A percentile compares a stretch with the other conserved stretches of the same genome.
Evolutionary conservation across 306 rosid genomes (phyloP).

Genomic region (Quercus mongolica): DNA sequence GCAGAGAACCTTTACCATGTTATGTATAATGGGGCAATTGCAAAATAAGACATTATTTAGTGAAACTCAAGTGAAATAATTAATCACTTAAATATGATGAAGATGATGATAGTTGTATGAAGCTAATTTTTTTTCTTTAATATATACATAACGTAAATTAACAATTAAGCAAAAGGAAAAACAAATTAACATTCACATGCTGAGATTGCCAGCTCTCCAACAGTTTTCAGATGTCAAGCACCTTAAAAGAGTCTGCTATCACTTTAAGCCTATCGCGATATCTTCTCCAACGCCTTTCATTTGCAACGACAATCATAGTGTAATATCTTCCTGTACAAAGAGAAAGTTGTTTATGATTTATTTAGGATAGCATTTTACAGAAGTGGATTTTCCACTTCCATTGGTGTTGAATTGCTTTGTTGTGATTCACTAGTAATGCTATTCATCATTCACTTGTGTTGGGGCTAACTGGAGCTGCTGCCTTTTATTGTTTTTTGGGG

Average conservation of each 20-base stretch:
- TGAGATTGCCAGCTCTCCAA: not conserved
- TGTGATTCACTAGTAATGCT: too few relatives aligned
- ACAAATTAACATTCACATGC: not conserved
- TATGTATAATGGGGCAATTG: not conserved
- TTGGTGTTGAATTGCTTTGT: too few relatives aligned
- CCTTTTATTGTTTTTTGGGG: too few relatives aligned
- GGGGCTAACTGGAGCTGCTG: too few relatives aligned
- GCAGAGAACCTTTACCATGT: not conserved
- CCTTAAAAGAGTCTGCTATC: constrained; percentile 88
- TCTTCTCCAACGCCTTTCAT: constrained; percentile 91
- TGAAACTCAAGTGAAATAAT: not conserved
- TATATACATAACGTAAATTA: not conserved
- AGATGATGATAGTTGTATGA: not conserved
- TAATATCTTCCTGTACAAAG: constrained; percentile 69
- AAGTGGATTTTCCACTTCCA: too few relatives aligned
- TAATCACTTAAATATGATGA: not conserved
- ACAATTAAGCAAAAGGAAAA: not conserved
- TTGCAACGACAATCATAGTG: constrained; percentile 79
- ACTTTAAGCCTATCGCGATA: constrained; percentile 69
- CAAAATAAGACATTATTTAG: not conserved
- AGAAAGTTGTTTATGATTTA: constrained; percentile 1
- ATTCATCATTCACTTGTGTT: too few relatives aligned
- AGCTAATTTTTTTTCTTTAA: not conserved
- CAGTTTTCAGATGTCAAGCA: constrained; percentile 61
- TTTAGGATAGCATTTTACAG: not conserved